phyloP scores from a whole-genome alignment of 2,329 filamentous ascomycete species.

The Fusarium sp. region DNA sequence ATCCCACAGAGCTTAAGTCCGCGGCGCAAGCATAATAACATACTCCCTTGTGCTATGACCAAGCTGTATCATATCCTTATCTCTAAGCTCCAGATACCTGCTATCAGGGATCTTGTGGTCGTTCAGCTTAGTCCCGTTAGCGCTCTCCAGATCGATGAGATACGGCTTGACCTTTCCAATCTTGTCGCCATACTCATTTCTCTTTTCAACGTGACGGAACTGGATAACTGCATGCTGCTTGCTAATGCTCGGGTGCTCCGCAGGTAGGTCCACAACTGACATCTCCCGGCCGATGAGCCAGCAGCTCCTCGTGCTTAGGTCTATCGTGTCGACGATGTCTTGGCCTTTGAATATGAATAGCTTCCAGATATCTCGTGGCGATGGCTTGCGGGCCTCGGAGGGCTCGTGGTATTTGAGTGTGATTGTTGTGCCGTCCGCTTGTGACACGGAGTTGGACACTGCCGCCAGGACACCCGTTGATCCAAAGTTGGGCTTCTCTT shows the following conservation, averaged over 20 bases:
- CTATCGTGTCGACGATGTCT: conserved; percentile 84
- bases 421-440: conserved; percentile 79
- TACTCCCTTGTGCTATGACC: conserved; percentile 92
- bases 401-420: conserved; percentile 97
- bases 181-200: conserved; percentile 88
- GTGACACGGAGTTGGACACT: conserved; percentile 81
- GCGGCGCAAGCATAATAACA: conserved; percentile 85
- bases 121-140: conserved; percentile 90
- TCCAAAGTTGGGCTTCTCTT: conserved; percentile 90
- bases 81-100: conserved; percentile 86
- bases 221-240: conserved; percentile 97
- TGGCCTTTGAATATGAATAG: conserved; percentile 92
- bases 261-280: conserved; percentile 82
- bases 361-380: conserved; percentile 83
- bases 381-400: conserved; percentile 88
- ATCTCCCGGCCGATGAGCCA: conserved; percentile 90
- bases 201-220: conserved; percentile 86
- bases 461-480: conserved; percentile 86
- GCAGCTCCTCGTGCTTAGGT: conserved; percentile 81
- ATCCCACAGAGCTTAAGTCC: conserved; percentile 50
- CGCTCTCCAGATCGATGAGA: conserved; percentile 91
- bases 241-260: conserved; percentile 92
- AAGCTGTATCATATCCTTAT: conserved; percentile 91
- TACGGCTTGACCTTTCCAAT: conserved; percentile 86
- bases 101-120: conserved; percentile 78